Base-by-base conservation (phyloP, 2,329 filamentous ascomycete genomes). In the Cercospora canescens region DNA sequence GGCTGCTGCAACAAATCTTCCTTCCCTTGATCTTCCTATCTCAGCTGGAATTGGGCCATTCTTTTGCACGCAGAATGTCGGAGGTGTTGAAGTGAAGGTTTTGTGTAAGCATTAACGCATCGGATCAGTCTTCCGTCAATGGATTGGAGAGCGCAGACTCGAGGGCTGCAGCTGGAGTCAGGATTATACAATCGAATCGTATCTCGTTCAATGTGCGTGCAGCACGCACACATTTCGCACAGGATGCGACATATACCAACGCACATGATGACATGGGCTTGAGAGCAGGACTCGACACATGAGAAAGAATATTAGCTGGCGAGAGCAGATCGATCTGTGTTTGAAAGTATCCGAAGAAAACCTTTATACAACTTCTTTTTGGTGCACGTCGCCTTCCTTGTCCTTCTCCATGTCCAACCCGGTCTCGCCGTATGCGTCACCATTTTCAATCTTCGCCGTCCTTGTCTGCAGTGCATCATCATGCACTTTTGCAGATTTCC, bases 401-500 rank as follows among this genome's bases (percentile, higher is more conserved):
- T 57, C 12, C 54, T 66, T 66, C 52, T 66, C 64, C 12, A 41
- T 32, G 24, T 54, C 60, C 26, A 63, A 26, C 0, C 54, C 60
- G 1, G 7, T 66, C 3, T 54, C 62, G 12, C 60, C 63, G 26
- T 34, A n/a, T 5, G 16, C n/a, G 8, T 52, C 52, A 18, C 56
- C 63, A 18, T 41, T 62, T 18, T 68, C 66, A 37, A 68, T 68
- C 58, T 70, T 64, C 24, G 58, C 60, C 4, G 68, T 66, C 18
- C 66, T 57, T 9, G 55, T 55, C 41, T 66, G 60, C 1, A 68
- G 63, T 37, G 63, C 61, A 41, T 67, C 30, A 26, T 63, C 64
- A 50, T 73, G 62, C 16, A 71, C 71, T 41, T 71, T 67, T 14
- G 61, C 62, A 66, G 76, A 61, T 72, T 75, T 61, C 75, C 73